phyloP scores from a whole-genome alignment of 148 eudicot genomes.

The Rheum nobile region DNA sequence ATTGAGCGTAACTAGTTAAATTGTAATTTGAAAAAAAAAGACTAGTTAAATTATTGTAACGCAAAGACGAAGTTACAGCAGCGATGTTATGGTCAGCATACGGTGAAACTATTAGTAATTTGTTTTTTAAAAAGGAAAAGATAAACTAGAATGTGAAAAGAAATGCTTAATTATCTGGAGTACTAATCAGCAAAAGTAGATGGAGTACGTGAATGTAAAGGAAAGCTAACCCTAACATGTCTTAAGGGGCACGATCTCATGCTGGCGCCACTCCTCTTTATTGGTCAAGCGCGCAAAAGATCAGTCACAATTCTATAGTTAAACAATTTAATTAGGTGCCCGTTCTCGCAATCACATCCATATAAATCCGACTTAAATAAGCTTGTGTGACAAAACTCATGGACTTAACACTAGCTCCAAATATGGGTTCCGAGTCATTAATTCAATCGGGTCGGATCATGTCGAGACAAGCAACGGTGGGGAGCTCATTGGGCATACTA shows the following conservation, averaged over 20 bases:
- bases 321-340: neutral
- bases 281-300: neutral
- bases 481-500: constrained; percentile 18
- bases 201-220: neutral
- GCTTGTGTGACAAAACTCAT: neutral
- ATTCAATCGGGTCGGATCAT: constrained; percentile 7
- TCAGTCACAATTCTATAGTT: no score
- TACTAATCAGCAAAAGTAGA: neutral
- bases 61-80: no score
- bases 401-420: neutral
- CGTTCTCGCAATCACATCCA: neutral
- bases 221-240: neutral
- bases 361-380: neutral
- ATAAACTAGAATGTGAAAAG: no score
- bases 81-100: no score
- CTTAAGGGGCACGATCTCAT: neutral
- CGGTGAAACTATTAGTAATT: no score
- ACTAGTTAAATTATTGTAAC: no score
- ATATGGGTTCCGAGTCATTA: neutral
- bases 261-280: neutral
- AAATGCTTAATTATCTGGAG: neutral
- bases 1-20: no score
- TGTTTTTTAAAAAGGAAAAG: no score
- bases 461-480: constrained; percentile 26
- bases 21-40: no score